Percentiles rank a stretch among this genome's conserved stretches.
phyloP scores from a whole-genome alignment of 441 rosid species.

The Adansonia rubrostipa region DNA sequence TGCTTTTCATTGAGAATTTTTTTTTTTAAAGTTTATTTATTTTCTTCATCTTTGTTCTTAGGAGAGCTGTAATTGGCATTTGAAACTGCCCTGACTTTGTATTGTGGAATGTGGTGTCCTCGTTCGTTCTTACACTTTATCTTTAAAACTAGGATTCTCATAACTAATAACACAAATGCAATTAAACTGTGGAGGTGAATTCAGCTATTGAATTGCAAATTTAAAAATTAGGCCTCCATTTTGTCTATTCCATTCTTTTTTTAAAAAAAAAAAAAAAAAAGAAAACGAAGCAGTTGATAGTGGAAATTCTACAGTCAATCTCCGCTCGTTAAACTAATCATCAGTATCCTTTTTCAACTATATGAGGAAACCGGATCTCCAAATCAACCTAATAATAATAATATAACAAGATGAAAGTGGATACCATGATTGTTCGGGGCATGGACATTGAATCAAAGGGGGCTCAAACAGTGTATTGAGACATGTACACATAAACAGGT shows the following conservation, averaged over 20 bases:
- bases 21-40: neutral
- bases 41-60: neutral
- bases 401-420: too few relatives aligned
- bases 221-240: too few relatives aligned
- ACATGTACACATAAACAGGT: conserved; percentile 68
- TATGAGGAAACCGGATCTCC: too few relatives aligned
- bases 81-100: neutral
- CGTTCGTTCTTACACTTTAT: too few relatives aligned
- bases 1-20: neutral
- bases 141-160: too few relatives aligned
- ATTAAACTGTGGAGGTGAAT: neutral
- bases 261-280: neutral
- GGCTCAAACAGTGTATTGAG: conserved; percentile 77
- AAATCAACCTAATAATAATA: too few relatives aligned
- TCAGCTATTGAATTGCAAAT: neutral
- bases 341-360: too few relatives aligned
- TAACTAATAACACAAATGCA: conserved; percentile 22
- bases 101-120: neutral
- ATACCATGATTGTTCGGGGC: conserved; percentile 64
- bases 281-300: neutral
- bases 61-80: neutral
- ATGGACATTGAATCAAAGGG: conserved; percentile 69
- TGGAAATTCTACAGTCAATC: neutral
- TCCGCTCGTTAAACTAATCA: too few relatives aligned
- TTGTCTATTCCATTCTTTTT: too few relatives aligned